phyloP scores from a whole-genome alignment of 495 filamentous ascomycete genomes.

The Cercophora sp. region DNA sequence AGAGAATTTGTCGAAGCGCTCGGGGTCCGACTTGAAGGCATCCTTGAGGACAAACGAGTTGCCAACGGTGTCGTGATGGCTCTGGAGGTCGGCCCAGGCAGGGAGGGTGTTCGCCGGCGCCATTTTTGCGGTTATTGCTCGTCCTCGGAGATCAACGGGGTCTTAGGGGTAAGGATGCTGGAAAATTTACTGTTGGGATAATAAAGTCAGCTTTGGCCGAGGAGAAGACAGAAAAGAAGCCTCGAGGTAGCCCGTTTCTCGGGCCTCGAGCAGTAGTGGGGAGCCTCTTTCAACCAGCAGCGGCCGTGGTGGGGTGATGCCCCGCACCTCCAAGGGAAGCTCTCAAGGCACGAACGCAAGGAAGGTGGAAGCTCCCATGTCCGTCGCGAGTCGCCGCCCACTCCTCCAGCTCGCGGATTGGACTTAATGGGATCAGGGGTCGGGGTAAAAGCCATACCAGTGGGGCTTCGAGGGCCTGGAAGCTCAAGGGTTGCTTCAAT shows the following conservation, averaged over 20 bases:
- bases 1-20: constrained; percentile 87
- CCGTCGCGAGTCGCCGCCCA: neutral
- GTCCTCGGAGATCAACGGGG: neutral
- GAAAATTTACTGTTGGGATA: no score
- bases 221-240: no score
- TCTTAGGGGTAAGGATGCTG: neutral
- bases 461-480: neutral
- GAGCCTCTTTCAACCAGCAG: neutral
- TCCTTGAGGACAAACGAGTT: constrained; percentile 90
- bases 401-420: no score
- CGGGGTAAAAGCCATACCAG: constrained; percentile 1
- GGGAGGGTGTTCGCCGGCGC: constrained; percentile 73
- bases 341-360: neutral
- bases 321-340: neutral
- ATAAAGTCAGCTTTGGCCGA: no score
- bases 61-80: constrained; percentile 78
- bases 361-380: no score
- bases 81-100: constrained; percentile 83
- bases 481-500: no score
- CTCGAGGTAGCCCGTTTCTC: neutral
- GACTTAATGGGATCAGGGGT: neutral
- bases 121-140: constrained; percentile 27
- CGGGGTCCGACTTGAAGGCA: constrained; percentile 81
- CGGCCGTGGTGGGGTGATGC: constrained; percentile 7
- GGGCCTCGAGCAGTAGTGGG: neutral